Conservation (phyloP, 352 stramenopile genomes). For the Pythium pyrilobum region DNA sequence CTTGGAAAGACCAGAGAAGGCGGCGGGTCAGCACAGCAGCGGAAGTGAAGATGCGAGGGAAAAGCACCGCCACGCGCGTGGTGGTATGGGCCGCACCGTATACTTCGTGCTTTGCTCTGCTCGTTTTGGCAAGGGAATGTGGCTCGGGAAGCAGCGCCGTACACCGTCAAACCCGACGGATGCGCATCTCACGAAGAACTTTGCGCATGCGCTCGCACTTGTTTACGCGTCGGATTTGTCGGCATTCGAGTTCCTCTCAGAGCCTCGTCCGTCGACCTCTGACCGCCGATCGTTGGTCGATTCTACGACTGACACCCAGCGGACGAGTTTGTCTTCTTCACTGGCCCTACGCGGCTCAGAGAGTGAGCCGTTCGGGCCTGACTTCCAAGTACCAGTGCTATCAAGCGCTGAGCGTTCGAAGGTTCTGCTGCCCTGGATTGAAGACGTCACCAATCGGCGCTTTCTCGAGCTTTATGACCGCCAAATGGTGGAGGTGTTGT, state of each 20-base stretch:
- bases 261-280: background rate
- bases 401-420: constrained; percentile 22
- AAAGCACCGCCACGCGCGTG: constrained; percentile 12
- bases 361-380: constrained; percentile 20
- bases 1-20: constrained; percentile 30
- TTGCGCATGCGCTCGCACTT: constrained; percentile 53
- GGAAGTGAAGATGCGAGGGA: constrained; percentile 2
- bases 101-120: constrained; percentile 74
- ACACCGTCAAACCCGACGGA: constrained; percentile 20
- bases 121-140: constrained; percentile 81
- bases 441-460: constrained; percentile 20
- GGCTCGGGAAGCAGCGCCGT: constrained; percentile 43
- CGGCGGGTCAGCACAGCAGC: constrained; percentile 1
- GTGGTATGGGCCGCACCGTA: constrained; percentile 26
- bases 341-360: background rate
- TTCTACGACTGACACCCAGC: background rate
- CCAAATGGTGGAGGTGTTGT: constrained; percentile 49
- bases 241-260: constrained; percentile 29
- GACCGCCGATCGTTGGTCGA: background rate
- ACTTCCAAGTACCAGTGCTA: constrained; percentile 43
- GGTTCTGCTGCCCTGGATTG: constrained; percentile 49
- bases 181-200: constrained; percentile 68
- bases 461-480: constrained; percentile 46
- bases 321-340: background rate
- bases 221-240: constrained; percentile 67